Conservation (phyloP, 192 early-diverging fungal species). For the Dimargaris cristalligena region DNA sequence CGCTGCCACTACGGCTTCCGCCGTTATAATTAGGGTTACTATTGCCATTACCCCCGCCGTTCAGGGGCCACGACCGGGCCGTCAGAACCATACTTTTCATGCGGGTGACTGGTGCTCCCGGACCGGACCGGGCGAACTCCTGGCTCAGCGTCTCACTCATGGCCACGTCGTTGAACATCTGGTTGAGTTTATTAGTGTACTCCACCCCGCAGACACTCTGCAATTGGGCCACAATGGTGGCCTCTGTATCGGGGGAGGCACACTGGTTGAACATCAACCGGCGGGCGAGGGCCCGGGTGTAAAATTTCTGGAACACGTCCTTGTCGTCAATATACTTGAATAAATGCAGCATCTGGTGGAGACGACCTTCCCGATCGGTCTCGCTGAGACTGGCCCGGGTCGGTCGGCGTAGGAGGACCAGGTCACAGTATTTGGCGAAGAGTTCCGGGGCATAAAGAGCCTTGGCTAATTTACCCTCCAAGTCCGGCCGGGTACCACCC, state of each 20-base stretch:
- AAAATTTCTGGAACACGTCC: slow-evolving; percentile 97
- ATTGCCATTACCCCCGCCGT: no score
- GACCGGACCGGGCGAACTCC: slow-evolving; percentile 43
- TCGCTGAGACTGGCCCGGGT: slow-evolving; percentile 24
- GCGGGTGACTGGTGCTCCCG: slow-evolving; percentile 27
- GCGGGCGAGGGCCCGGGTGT: slow-evolving; percentile 77
- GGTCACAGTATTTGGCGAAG: slow-evolving; percentile 81
- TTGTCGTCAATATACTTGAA: slow-evolving; percentile 95
- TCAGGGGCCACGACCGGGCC: slow-evolving; percentile 83
- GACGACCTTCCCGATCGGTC: slow-evolving; percentile 27
- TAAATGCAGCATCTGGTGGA: slow-evolving; percentile 55
- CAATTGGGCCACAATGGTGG: slow-evolving; percentile 81
- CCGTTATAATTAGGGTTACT: no score
- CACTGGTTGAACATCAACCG: slow-evolving; percentile 79
- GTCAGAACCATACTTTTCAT: slow-evolving; percentile 76
- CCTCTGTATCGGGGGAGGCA: slow-evolving; percentile 81
- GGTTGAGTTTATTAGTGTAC: slow-evolving; percentile 82
- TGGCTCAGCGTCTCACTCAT: slow-evolving; percentile 80
- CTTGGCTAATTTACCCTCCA: slow-evolving; percentile 15
- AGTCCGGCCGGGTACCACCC: no score
- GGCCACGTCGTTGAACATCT: slow-evolving; percentile 94
- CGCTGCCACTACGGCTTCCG: no score
- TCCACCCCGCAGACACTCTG: slow-evolving; percentile 85
- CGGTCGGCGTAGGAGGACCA: slow-evolving; percentile 61
- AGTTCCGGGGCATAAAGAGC: slow-evolving; percentile 67